These are phyloP conservation scores for Sphagnurus paluster DNA, from an alignment of 1,284 basidiomycete genomes.

Conservation along the genomic window DNA sequence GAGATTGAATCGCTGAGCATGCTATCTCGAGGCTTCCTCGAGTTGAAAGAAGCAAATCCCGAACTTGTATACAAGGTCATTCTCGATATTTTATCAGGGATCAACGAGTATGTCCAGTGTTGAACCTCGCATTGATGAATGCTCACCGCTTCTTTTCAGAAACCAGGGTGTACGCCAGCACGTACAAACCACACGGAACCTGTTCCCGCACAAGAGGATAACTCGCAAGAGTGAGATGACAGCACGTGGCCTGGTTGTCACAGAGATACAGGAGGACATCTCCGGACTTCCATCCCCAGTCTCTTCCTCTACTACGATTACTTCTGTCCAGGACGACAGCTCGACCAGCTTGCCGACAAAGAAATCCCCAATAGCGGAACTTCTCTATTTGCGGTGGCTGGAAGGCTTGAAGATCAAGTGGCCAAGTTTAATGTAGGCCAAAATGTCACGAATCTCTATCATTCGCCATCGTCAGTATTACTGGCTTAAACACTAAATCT, in stretches of 20 bases:
- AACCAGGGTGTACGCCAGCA: conserved; percentile 74
- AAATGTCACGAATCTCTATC: not conserved
- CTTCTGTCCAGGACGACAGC: conserved; percentile 36
- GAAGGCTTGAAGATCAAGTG: conserved; percentile 89
- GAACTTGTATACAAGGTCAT: conserved; percentile 84
- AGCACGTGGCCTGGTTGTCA: conserved; percentile 73
- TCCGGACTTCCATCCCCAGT: conserved; percentile 42
- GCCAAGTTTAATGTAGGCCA: conserved; percentile 65
- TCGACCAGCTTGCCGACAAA: conserved; percentile 37
- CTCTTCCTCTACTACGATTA: conserved; percentile 25
- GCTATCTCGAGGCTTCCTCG: conserved; percentile 86
- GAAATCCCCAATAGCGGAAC: conserved; percentile 87
- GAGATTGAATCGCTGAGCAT: conserved; percentile 90
- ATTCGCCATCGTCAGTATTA: not conserved
- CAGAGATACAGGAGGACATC: conserved; percentile 73
- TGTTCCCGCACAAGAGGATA: conserved; percentile 80
- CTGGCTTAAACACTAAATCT: not conserved
- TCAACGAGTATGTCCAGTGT: conserved; percentile 74
- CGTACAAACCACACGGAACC: conserved; percentile 67
- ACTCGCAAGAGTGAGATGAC: conserved; percentile 82
- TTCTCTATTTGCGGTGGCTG: conserved; percentile 94
- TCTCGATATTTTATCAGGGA: conserved; percentile 86
- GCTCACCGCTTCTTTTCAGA: conserved; percentile 38
- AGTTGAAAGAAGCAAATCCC: conserved; percentile 80
- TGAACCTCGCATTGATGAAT: not conserved